These are phyloP conservation scores for Blastocrithidia nonstop DNA, from an alignment of 208 protist species.

Conservation along the genomic window DNA sequence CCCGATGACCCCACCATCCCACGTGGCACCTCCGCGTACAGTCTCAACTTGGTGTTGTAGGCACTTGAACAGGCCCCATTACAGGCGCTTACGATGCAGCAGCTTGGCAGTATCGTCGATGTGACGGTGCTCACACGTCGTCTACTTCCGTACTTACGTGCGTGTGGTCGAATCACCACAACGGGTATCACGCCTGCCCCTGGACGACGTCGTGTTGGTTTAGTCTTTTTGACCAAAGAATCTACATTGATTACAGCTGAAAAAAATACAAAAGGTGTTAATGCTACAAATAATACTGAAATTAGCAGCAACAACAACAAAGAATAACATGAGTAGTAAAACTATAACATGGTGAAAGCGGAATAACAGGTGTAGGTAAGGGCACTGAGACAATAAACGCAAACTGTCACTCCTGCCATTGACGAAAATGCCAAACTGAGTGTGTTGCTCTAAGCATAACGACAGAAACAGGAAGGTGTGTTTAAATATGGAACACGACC, in stretches of 20 bases:
- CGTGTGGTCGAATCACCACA: constrained; percentile 17
- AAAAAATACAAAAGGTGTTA: background rate
- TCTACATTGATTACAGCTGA: background rate
- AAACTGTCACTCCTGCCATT: no score
- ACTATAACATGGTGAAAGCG: constrained; percentile 7
- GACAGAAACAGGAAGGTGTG: no score
- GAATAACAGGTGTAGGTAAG: no score
- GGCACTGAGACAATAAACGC: no score
- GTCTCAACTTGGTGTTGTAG: constrained; percentile 32
- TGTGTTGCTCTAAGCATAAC: no score
- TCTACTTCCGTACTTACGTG: constrained; percentile 39
- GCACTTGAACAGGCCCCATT: constrained; percentile 30
- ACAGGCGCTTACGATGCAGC: constrained; percentile 22
- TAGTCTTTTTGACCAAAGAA: constrained; percentile 22
- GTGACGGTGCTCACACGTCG: constrained; percentile 18
- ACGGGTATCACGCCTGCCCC: constrained; percentile 18
- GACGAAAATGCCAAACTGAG: no score
- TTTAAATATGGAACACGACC: no score
- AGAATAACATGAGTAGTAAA: background rate
- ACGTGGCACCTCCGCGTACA: constrained; percentile 34
- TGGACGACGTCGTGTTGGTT: constrained; percentile 24
- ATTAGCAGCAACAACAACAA: constrained; percentile 1
- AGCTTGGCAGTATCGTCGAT: constrained; percentile 28
- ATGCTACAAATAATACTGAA: background rate
- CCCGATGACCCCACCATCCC: constrained; percentile 8